Evolutionary conservation across 1,284 basidiomycete species (phyloP), one percentile per base, ranked within the genome.

Genomic region (Boletus sp.): DNA sequence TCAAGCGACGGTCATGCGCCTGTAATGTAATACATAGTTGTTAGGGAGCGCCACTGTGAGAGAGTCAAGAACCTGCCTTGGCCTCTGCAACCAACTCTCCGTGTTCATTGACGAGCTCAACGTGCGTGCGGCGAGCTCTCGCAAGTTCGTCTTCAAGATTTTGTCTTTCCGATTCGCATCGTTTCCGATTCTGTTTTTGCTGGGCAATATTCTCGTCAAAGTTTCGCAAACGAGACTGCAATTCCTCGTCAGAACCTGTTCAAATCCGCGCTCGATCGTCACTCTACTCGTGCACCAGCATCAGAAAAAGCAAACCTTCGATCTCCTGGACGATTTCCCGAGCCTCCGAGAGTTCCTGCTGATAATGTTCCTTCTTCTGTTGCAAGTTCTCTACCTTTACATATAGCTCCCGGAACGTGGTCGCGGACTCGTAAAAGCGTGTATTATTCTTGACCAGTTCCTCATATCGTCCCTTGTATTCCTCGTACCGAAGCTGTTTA

Each of bases 361-460:
- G 66, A 51, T 76, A 71, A 16, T 73, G 71, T n/a, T 69, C 58
- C 61, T 85, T 88, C 59, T 79, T 78, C 50, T 82, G 74, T 48
- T 87, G 75, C 41, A 94, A 69, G 40, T 75, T 76, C 50, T 89
- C 82, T 16, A 88, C 81, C 51, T 82, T 81, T 43, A 85, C 71
- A 60, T 92, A 92, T 40, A 89, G 80, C 63, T 93, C 84, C 32
- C 88, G 81, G 66, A 97, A 97, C 58, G 87, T 86, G 14, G 82
- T 82, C 2, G 91, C 87, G 40, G 84, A 78, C 47, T 94, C 86
- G 60, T 91, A 87, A 64, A 94, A 91, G 40, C 82, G 80, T 50
- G 83, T 75, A 65, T 99, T 99, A 32, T 83, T 76, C 37, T 78
- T 74, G 39, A 85, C 84, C 33, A 91, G 72, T 14, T 72, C 70